Percentiles rank a stretch among this genome's conserved stretches.
Evolutionary conservation across 2,329 filamentous ascomycete genomes (phyloP).

Genomic region (Neospermospora avenae): DNA sequence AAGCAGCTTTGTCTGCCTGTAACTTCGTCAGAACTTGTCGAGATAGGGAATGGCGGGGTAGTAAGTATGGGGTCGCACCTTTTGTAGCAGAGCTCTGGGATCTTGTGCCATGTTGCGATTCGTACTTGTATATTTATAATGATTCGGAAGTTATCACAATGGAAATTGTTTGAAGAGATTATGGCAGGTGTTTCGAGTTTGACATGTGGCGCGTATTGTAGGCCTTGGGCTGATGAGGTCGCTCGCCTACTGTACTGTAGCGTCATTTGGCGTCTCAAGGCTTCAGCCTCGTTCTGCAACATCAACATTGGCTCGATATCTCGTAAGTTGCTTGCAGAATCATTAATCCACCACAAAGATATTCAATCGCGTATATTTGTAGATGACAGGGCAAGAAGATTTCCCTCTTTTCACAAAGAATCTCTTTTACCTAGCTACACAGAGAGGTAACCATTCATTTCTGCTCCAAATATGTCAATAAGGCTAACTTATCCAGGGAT

Average conservation of each 20-base stretch:
- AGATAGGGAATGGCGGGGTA: slow-evolving; percentile 32
- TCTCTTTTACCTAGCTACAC: too few species aligned
- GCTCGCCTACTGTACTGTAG: background rate
- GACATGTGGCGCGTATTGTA: slow-evolving; percentile 11
- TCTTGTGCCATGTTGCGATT: slow-evolving; percentile 68
- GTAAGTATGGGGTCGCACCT: slow-evolving; percentile 48
- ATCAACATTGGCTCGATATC: too few species aligned
- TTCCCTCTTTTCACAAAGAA: too few species aligned
- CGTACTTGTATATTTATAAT: slow-evolving; percentile 46
- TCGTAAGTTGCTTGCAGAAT: too few species aligned
- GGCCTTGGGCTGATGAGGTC: slow-evolving; percentile 12
- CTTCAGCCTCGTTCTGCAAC: background rate
- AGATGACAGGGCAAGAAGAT: too few species aligned
- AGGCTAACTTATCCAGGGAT: too few species aligned
- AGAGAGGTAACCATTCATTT: background rate
- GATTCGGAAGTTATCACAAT: too few species aligned
- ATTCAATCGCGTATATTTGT: too few species aligned
- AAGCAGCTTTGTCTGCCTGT: slow-evolving; percentile 82
- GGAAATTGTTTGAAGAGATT: background rate
- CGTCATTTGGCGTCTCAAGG: background rate
- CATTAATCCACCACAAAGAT: too few species aligned
- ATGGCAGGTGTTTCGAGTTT: slow-evolving; percentile 1
- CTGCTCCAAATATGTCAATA: too few species aligned
- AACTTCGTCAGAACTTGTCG: slow-evolving; percentile 25
- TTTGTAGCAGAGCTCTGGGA: slow-evolving; percentile 73